These are phyloP conservation scores for Termitomyces titanicus DNA, from an alignment of 768 basidiomycete genomes.

Conservation along the genomic window DNA sequence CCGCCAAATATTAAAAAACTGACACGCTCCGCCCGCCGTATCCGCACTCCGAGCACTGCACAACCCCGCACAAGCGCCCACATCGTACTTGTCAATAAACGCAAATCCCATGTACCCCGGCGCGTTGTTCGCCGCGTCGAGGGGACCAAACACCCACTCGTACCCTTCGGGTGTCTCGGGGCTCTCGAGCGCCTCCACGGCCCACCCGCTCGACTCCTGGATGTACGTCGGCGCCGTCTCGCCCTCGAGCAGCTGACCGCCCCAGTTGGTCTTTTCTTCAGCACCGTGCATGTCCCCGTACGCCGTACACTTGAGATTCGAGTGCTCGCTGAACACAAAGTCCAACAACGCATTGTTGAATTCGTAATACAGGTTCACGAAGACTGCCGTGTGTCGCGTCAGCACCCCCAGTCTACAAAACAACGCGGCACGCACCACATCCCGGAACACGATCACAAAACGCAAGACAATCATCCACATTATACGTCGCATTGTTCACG, in stretches of 20 bases:
- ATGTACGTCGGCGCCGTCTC: slow-evolving; percentile 38
- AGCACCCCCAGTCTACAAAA: too few species aligned
- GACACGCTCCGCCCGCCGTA: slow-evolving; percentile 39
- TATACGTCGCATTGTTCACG: slow-evolving; percentile 42
- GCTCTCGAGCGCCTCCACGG: slow-evolving; percentile 30
- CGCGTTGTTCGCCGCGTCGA: slow-evolving; percentile 40
- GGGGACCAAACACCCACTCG: slow-evolving; percentile 43
- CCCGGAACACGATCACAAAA: slow-evolving; percentile 33
- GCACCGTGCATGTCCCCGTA: slow-evolving; percentile 42
- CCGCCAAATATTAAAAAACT: slow-evolving; percentile 54
- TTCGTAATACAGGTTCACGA: slow-evolving; percentile 49
- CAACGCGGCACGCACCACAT: slow-evolving; percentile 34
- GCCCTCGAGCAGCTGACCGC: slow-evolving; percentile 38
- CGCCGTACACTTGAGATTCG: slow-evolving; percentile 45
- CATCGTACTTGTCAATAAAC: slow-evolving; percentile 45
- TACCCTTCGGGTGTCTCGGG: slow-evolving; percentile 41
- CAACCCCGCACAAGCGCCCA: slow-evolving; percentile 38
- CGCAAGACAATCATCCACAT: slow-evolving; percentile 37
- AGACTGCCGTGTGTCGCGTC: slow-evolving; percentile 29
- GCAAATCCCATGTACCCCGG: slow-evolving; percentile 48
- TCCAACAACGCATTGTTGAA: slow-evolving; percentile 41
- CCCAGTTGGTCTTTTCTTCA: slow-evolving; percentile 41
- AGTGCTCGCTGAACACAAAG: slow-evolving; percentile 32
- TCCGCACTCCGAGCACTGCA: slow-evolving; percentile 43
- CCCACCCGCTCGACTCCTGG: slow-evolving; percentile 41